These are phyloP conservation scores for Vitis labrusca DNA, from an alignment of 164 flowering plant genomes.

Conservation along the genomic window DNA sequence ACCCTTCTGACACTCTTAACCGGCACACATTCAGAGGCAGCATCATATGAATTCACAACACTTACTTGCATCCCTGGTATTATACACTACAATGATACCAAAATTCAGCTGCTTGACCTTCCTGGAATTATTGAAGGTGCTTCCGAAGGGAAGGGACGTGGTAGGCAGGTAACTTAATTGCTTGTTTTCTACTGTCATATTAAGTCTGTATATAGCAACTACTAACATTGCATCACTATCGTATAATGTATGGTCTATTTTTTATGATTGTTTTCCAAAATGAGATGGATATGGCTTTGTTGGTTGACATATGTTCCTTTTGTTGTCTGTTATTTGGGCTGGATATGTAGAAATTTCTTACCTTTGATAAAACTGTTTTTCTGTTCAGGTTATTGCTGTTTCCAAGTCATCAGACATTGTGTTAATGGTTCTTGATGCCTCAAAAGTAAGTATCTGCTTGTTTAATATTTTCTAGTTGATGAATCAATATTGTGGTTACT, in stretches of 20 bases:
- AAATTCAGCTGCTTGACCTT: slow-evolving; percentile 97
- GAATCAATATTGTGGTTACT: slow-evolving; percentile 1
- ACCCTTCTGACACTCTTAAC: slow-evolving; percentile 91
- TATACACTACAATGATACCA: slow-evolving; percentile 95
- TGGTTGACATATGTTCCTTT: background rate
- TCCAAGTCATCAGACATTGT: slow-evolving; percentile 97
- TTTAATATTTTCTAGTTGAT: slow-evolving; percentile 3
- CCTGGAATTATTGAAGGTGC: slow-evolving; percentile 99
- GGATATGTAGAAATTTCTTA: background rate
- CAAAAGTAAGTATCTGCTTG: slow-evolving; percentile 58
- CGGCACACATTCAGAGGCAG: slow-evolving; percentile 98
- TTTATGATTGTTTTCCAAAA: background rate
- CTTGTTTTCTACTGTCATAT: background rate
- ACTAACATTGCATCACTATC: background rate
- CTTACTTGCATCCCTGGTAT: slow-evolving; percentile 99
- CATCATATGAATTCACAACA: slow-evolving; percentile 99
- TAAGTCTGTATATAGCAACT: background rate
- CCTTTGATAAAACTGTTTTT: slow-evolving; percentile 7
- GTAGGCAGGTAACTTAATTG: slow-evolving; percentile 78
- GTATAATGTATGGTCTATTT: background rate
- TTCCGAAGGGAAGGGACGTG: slow-evolving; percentile 99
- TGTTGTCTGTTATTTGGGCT: background rate
- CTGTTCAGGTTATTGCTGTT: slow-evolving; percentile 95
- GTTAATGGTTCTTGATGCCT: slow-evolving; percentile 98
- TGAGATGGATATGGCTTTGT: background rate